Evolutionary conservation across 2,329 filamentous ascomycete species (phyloP), one percentile per base, ranked within the genome.

Genomic region (Aspergillus pseudonomiae): DNA sequence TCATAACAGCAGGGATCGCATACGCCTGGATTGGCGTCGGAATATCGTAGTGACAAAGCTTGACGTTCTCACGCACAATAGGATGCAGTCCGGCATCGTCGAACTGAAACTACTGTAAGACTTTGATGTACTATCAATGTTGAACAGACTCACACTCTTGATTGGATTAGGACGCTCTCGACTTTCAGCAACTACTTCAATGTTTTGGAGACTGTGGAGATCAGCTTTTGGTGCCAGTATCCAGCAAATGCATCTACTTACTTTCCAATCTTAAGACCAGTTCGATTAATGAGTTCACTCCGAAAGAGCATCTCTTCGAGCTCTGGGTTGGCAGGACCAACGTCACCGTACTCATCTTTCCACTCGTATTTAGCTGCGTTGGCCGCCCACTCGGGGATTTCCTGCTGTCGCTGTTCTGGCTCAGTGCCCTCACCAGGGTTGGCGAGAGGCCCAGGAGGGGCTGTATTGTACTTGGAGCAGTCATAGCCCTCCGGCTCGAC

Each of bases 21-120:
- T 92, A 97, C 24, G 88, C 87, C 75, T 99, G 95, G 43, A 99
- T 95, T 0, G 94, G 92, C 0, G 95, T 98, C 0, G 94, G 93
- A 0, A 79, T 73, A 0, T 81, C 76, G 73, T 96, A 98, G 1
- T 88, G 85, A 65, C 88, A 89, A 2, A 94, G 83, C 64, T 87
- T 74, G 46, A 97, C 85, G 68, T 98, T 99, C 67, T 89, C 83
- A 1, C 90, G 75, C 85, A 98, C 91, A 32, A 88, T 85, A 0
- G 95, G 95, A 71, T 99, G 95, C 16, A 99, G 83, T 2, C 92
- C 93, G 26, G 92, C 92, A 63, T 91, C 84, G 1, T 89, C 82
- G 75, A 97, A 98, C 75, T 83, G 59, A 68, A 61, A 19, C 2
- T 11, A n/a, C 34, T 53, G 21, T 34, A 61, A 32, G 60, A 28